Evolutionary conservation across 495 filamentous ascomycete species (phyloP).

Genomic region (Hyaloscypha hepaticicola): DNA sequence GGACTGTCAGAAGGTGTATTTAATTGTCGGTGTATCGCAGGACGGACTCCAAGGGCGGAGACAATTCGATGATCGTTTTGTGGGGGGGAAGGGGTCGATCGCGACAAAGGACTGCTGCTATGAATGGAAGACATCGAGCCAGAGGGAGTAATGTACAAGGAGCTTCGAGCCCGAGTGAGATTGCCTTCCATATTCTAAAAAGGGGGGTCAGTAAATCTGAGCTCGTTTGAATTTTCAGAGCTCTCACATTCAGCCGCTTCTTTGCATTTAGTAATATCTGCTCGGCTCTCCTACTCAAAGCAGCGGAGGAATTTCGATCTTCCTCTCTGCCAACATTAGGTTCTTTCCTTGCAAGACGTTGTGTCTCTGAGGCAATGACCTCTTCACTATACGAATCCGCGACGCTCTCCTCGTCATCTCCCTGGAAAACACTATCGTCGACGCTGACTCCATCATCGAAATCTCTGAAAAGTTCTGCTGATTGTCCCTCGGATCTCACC

Average conservation of each 20-base stretch:
- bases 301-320: conserved; percentile 63
- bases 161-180: conserved; percentile 72
- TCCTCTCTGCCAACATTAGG: conserved; percentile 24
- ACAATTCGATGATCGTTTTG: conserved; percentile 16
- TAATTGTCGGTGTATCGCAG: conserved; percentile 40
- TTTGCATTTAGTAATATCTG: conserved; percentile 90
- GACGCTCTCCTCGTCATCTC: conserved; percentile 58
- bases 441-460: conserved; percentile 57
- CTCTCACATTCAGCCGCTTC: conserved; percentile 75
- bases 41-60: conserved; percentile 26
- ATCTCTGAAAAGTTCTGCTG: conserved; percentile 46
- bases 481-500: conserved; percentile 45
- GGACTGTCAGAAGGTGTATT: conserved; percentile 31
- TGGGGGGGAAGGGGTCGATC: conserved; percentile 33
- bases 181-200: conserved; percentile 88
- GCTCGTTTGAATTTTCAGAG: conserved; percentile 6
- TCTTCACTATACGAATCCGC: conserved; percentile 39
- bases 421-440: conserved; percentile 57
- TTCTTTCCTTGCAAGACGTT: conserved; percentile 23
- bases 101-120: conserved; percentile 33
- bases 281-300: conserved; percentile 80
- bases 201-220: conserved; percentile 13
- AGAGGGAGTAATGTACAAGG: conserved; percentile 61
- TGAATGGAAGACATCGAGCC: conserved; percentile 48
- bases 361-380: conserved; percentile 26